Base-by-base conservation (phyloP, 371 early-diverging fungal genomes). In the Actinomucor elegans region DNA sequence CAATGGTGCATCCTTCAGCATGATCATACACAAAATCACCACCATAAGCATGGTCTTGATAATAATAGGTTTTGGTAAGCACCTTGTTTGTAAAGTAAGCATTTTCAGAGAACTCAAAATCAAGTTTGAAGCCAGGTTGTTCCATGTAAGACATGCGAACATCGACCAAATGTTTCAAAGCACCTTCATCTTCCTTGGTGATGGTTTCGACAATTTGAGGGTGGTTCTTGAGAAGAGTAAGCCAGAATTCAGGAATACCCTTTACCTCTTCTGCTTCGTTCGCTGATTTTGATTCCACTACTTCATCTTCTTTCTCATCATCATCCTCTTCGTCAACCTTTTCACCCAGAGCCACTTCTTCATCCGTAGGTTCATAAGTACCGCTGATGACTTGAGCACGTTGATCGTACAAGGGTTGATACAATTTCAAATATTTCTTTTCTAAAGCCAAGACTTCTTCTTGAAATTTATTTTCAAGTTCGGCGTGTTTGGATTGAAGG, bases 201-300 rank as follows among this genome's bases (percentile, higher is more conserved):
- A 98, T 94, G 46, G 84, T 69, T 40, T 94, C 92, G 36, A 59
- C 67, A 48, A 95, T 77, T 58, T 82, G 80, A 45, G 88, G 84
- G 75, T 92, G 83, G 75, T 87, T 93, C 77, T 91, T 88, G 66
- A 98, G 74, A 28, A 84, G 79, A 20, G 94, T 93, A 32, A 94
- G 78, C 99, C 99, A 98, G 86, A 98, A 98, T 57, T 88, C 86
- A 50, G 91, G 91, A 41, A 91, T 81, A 57, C 90, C 92, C 23
- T 43, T 51, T 17, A 57, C 58, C 11, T 58, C 26, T 33, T 32
- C 8, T 20, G 36, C 60, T 4, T 72, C 62, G 31, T 61, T 59
- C 15, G 77, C 67, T n/a, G 73, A 80, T 27, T 61, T 54, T 3
- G 59, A 61, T 35, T 65, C 65, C 7, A 80, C 75, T 27, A 81